Base-by-base conservation (phyloP, 257 asterid genomes). In the Ballota nigra region DNA sequence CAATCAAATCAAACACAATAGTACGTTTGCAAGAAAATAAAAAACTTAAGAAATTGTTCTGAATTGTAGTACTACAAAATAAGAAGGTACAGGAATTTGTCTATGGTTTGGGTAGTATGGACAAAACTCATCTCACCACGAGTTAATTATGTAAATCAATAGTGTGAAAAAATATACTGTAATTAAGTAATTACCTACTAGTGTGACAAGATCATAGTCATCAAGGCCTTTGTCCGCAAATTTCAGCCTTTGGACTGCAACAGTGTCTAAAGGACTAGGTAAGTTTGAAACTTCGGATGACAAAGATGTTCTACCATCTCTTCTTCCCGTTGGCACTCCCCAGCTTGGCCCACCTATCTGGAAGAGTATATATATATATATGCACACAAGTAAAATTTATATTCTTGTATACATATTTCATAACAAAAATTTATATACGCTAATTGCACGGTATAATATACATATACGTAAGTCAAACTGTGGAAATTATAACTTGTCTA, bases 121-220 rank as follows among this genome's bases (percentile, higher is more conserved):
- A n/a, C n/a, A n/a, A n/a, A n/a, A n/a, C n/a, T n/a, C n/a, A n/a
- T n/a, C n/a, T n/a, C n/a, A n/a, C n/a, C n/a, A n/a, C n/a, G n/a
- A n/a, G n/a, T n/a, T n/a, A n/a, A n/a, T n/a, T n/a, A n/a, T n/a
- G n/a, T n/a, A 26, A 26, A 40, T 1, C 2, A 10, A 40, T 2
- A 10, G 47, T 11, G 15, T 10, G 47, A 11, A 40, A 11, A 10
- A 40, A 4, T 4, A 40, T 47, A 33, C 6, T 33, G 43, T 36
- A 36, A 12, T 36, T 51, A 51, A 18, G 45, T 67, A 13, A 10
- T 69, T 78, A 87, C 96, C 93, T 66, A 82, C 91, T 5, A 89
- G 87, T 1, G 96, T 87, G 53, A 89, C 94, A 73, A 87, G 90
- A 82, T 89, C 96, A 79, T 81, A 89, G 67, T 89, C 94, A 72